Base-by-base conservation (phyloP, 2,329 filamentous ascomycete genomes). In the Fusarium sp. region DNA sequence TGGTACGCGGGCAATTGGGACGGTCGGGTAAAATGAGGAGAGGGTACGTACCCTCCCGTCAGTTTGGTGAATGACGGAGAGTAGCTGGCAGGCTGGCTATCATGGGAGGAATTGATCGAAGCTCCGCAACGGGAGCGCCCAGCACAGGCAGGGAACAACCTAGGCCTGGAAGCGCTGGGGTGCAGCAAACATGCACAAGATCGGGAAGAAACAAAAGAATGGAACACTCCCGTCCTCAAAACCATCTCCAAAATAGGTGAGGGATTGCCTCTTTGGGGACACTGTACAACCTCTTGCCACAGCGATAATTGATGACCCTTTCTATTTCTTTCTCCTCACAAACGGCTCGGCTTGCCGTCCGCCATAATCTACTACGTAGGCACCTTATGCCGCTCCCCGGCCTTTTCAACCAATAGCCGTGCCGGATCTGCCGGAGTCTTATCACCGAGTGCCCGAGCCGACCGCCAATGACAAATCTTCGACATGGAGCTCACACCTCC, bases 401-500 rank as follows among this genome's bases (percentile, higher is more conserved):
- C 38, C 36, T 59, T 55, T 63, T 64, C 67, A 69, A 50, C 79
- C 79, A 80, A 80, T 80, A 57, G 75, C 28, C 53, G 60, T 22
- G 28, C 58, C 50, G 60, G 57, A 74, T 69, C 42, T 60, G 31
- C 59, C 62, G 66, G 67, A 52, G 43, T 46, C 70, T 76, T 80
- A 80, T 78, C 77, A 68, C 78, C 78, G 78, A 80, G 73, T 67
- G 51, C 49, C 76, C 77, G 76, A 79, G 76, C 76, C 76, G 76
- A 78, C 62, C 73, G 73, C 73, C 76, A 63, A 76, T 79, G 78
- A 78, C 79, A 80, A 79, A 80, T 80, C 74, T 71, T 73, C 46
- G 64, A 67, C 55, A 65, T 67, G 71, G 59, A 72, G 54, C 67
- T 68, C 59, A 53, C 65, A 63, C 64, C 63, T 67, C 64, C 62